These are phyloP conservation scores for Neckera pumila DNA, from an alignment of 225 moss, liverwort and hornwort species.

Conservation along the genomic window DNA sequence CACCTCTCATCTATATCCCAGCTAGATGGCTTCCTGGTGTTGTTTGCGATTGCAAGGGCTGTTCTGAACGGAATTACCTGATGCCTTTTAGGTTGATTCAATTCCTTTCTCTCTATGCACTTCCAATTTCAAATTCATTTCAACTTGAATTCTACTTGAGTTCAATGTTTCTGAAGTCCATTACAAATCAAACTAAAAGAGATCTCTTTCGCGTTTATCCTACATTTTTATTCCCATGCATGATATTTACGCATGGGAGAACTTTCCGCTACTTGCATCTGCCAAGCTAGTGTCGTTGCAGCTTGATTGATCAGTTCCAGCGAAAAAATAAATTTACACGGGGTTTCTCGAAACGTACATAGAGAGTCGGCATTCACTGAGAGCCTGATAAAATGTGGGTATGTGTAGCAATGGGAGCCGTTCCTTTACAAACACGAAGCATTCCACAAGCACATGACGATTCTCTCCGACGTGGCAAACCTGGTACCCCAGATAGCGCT, in stretches of 20 bases:
- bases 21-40: neutral
- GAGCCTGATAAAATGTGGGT: neutral
- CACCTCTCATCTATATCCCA: neutral
- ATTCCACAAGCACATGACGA: constrained; percentile 44
- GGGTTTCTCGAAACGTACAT: neutral
- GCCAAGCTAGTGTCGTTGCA: neutral
- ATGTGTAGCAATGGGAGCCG: constrained; percentile 28
- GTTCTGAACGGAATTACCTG: neutral
- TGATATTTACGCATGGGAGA: neutral
- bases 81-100: neutral
- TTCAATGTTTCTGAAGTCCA: neutral
- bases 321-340: neutral
- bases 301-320: neutral
- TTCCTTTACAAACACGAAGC: constrained; percentile 40
- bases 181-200: neutral
- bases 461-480: constrained; percentile 21
- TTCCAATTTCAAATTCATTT: neutral
- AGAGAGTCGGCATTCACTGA: neutral
- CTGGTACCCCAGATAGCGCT: constrained; percentile 14
- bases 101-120: too few species aligned
- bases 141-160: neutral
- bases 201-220: neutral
- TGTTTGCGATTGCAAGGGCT: neutral
- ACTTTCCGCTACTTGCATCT: neutral
- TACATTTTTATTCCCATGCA: neutral